Base-by-base conservation (phyloP, 2,329 filamentous ascomycete species). In the Trichocomaceae sp. region DNA sequence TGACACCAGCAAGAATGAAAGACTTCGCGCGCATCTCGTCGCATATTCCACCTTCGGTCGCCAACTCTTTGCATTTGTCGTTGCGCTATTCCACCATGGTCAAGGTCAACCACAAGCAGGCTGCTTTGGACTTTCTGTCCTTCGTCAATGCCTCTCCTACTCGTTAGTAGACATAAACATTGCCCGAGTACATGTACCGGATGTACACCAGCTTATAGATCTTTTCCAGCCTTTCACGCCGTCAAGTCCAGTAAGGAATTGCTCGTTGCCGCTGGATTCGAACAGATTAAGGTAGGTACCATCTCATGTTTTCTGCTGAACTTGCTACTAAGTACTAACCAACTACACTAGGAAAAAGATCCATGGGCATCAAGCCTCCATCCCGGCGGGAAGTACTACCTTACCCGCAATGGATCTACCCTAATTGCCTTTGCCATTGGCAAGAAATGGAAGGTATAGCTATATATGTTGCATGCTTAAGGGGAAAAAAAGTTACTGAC, bases 101-200 rank as follows among this genome's bases (percentile, higher is more conserved):
- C 37, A 58, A 60, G 29, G 41, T 60, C 23, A 58, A 64, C 50
- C 63, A 64, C 58, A 69, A 71, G 52, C 64, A 70, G 56, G 67
- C 82, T 52, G 88, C 88, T 53, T 77, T 87, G 73, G 89, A 95
- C 77, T 96, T 96, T 72, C 75, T 96, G 68, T 86, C 89, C 74
- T 96, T 96, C 75, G 86, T 96, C 70, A 95, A 96, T 74, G 88
- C 86, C 60, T 96, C 91, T 56, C 93, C 93, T 12, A 95, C 91
- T 52, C 92, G 91, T 96, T 80, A 64, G 83, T 71, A 29, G 26
- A 29, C 26, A 29, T 10, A 8, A 26, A n/a, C n/a, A n/a, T 26
- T 26, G 23, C 23, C 23, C 23, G 7, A 26, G 23, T 45, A 51
- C 52, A n/a, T n/a, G n/a, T 42, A 54, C 44, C 35, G 20, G 50